Evolutionary conservation across 257 asterid species (phyloP).

Genomic region (Petunia axillaris): DNA sequence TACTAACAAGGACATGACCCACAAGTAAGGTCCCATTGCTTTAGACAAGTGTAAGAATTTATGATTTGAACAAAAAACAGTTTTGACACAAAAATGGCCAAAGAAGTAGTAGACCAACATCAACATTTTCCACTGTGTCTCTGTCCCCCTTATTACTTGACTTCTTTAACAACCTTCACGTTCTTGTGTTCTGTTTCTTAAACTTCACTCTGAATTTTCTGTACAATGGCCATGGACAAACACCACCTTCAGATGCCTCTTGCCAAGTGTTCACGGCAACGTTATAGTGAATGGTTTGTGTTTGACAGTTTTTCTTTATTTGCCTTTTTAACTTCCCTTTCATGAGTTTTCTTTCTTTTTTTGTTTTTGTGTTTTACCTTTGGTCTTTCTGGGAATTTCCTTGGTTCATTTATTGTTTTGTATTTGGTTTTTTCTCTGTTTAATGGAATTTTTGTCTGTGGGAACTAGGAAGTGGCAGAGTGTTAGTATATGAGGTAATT

Average conservation of each 20-base stretch:
- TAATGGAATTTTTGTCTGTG: background rate
- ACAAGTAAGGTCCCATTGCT: constrained; percentile 50
- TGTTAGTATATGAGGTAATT: no score
- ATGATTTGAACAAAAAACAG: constrained; percentile 54
- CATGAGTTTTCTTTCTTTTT: background rate
- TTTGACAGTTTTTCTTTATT: background rate
- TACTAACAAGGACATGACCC: constrained; percentile 51
- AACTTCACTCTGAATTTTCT: constrained; percentile 36
- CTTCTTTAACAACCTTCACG: constrained; percentile 42
- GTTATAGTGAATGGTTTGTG: constrained; percentile 42
- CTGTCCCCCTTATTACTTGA: constrained; percentile 42
- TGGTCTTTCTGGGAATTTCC: background rate
- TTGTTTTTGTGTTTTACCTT: background rate
- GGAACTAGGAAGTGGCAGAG: background rate
- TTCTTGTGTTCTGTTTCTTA: constrained; percentile 44
- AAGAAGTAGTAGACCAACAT: constrained; percentile 41
- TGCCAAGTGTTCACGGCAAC: constrained; percentile 62
- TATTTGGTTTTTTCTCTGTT: background rate
- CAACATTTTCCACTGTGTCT: constrained; percentile 39
- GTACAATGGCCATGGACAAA: constrained; percentile 61
- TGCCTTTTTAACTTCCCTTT: background rate
- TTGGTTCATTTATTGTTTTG: background rate
- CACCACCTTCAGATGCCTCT: constrained; percentile 61
- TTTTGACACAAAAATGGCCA: constrained; percentile 55
- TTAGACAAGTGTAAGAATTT: constrained; percentile 55